Conservation (phyloP, 75 land plant genomes). For the Sequoia sempervirens region DNA sequence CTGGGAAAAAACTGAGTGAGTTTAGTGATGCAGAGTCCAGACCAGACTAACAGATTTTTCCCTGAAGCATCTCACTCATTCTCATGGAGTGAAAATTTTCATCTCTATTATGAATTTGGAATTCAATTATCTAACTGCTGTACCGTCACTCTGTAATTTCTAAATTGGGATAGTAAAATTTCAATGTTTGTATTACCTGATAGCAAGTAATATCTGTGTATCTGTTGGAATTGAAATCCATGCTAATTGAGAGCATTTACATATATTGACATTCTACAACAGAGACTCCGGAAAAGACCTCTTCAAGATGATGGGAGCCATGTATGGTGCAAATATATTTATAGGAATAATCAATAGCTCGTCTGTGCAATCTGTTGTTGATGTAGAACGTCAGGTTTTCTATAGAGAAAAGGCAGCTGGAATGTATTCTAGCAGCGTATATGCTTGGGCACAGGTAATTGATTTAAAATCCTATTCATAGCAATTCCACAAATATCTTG, state of each 20-base stretch:
- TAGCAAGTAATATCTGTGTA: too few relatives aligned
- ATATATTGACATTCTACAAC: not conserved
- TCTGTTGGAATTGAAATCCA: too few relatives aligned
- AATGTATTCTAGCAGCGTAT: conserved; percentile 6
- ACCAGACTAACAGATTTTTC: too few relatives aligned
- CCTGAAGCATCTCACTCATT: too few relatives aligned
- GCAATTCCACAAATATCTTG: not conserved
- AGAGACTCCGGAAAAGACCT: conserved; percentile 16
- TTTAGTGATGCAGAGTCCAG: too few relatives aligned
- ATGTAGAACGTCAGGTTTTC: conserved; percentile 29
- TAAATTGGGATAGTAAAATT: too few relatives aligned
- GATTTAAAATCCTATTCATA: not conserved
- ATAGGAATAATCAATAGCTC: conserved; percentile 29
- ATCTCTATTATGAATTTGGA: too few relatives aligned
- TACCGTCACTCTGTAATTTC: too few relatives aligned
- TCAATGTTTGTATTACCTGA: too few relatives aligned
- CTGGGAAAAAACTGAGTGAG: too few relatives aligned
- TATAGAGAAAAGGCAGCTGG: conserved; percentile 41
- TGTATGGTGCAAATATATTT: conserved; percentile 29
- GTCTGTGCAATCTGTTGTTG: conserved; percentile 37
- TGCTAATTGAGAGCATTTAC: not conserved
- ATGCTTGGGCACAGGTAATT: not conserved
- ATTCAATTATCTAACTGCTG: too few relatives aligned
- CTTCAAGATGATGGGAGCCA: conserved; percentile 29
- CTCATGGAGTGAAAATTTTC: too few relatives aligned